Evolutionary conservation across 163 green algal genomes (phyloP).

Genomic region (Botryococcus braunii): DNA sequence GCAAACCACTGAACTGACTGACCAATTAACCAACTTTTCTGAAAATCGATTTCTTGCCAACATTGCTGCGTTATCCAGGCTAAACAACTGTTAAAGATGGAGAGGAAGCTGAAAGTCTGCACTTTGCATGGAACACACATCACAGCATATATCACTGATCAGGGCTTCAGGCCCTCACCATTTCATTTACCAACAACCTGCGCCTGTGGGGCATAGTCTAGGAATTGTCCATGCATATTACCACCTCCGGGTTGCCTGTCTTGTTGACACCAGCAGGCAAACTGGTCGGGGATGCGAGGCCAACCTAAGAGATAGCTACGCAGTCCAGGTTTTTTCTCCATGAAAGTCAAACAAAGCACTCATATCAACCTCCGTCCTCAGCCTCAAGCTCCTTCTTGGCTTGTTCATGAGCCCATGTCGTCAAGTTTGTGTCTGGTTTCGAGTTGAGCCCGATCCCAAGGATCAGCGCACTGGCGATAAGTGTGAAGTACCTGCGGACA

Average conservation of each 20-base stretch:
- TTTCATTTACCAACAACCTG: too few relatives aligned
- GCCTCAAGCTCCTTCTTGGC: slow-evolving; percentile 26
- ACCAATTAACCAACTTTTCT: too few relatives aligned
- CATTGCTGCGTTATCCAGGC: too few relatives aligned
- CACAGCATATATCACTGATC: too few relatives aligned
- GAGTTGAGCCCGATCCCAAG: slow-evolving; percentile 28
- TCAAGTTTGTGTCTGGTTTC: slow-evolving; percentile 38
- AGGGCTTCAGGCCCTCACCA: too few relatives aligned
- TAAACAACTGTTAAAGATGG: too few relatives aligned
- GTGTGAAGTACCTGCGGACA: slow-evolving; percentile 10
- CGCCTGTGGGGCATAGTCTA: too few relatives aligned
- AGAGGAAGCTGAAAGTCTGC: too few relatives aligned
- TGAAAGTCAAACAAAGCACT: background rate
- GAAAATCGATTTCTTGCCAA: too few relatives aligned
- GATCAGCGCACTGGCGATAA: slow-evolving; percentile 14
- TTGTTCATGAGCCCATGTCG: slow-evolving; percentile 31
- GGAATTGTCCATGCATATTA: background rate
- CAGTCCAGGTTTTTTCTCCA: background rate
- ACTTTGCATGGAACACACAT: too few relatives aligned
- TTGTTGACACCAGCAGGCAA: background rate
- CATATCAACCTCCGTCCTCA: slow-evolving; percentile 1
- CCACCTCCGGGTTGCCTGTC: background rate
- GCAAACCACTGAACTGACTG: too few relatives aligned
- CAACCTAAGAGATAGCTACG: background rate
- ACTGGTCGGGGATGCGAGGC: too few relatives aligned